phyloP scores from a whole-genome alignment of 352 stramenopile species.

The Phytophthora lateralis region DNA sequence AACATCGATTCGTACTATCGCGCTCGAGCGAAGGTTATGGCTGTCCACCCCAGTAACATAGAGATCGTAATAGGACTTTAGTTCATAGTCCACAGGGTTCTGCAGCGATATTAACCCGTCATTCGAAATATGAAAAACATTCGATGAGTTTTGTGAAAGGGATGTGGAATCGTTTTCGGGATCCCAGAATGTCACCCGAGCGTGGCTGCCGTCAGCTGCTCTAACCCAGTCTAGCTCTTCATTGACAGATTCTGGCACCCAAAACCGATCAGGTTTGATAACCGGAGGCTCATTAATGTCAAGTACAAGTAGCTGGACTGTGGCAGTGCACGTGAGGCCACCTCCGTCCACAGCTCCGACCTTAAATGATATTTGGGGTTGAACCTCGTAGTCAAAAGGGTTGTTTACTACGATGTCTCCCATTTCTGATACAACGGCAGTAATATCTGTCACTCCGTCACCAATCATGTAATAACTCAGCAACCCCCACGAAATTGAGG shows the following conservation, averaged over 20 bases:
- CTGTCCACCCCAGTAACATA: conserved; percentile 17
- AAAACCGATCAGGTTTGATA: conserved; percentile 40
- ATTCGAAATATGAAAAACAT: conserved; percentile 37
- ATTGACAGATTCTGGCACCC: conserved; percentile 44
- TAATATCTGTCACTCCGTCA: background rate
- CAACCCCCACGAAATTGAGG: conserved; percentile 16
- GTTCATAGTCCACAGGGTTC: conserved; percentile 27
- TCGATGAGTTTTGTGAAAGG: conserved; percentile 31
- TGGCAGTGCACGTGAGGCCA: conserved; percentile 17
- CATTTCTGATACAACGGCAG: conserved; percentile 5
- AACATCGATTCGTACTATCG: conserved; percentile 42
- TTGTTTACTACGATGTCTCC: conserved; percentile 20
- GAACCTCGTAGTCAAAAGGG: conserved; percentile 29
- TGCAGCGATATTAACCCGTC: conserved; percentile 19
- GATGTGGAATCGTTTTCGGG: conserved; percentile 61
- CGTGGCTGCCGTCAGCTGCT: conserved; percentile 12
- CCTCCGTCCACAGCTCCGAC: conserved; percentile 25
- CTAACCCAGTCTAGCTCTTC: conserved; percentile 21
- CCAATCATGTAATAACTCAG: conserved; percentile 29
- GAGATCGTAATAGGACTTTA: conserved; percentile 29
- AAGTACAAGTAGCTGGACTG: conserved; percentile 16
- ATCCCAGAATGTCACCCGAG: conserved; percentile 50
- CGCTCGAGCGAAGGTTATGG: conserved; percentile 8
- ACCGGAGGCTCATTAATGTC: conserved; percentile 49
- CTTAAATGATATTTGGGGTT: conserved; percentile 8